Conservation (phyloP, 179 eudicot species). For the Camellia oleifera region DNA sequence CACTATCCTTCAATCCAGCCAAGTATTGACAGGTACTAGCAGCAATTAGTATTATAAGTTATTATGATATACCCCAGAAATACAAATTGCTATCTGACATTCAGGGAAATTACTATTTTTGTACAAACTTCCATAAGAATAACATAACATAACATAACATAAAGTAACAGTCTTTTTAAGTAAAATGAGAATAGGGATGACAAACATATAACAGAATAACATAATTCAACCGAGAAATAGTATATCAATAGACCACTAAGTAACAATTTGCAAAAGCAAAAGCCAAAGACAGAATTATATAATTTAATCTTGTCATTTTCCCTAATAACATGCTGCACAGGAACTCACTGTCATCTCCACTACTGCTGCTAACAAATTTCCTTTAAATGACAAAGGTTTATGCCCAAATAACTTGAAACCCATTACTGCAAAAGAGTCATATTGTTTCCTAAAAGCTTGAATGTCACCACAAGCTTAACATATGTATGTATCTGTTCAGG, state of each 20-base stretch:
- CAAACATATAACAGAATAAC: neutral
- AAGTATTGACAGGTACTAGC: neutral
- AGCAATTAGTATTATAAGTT: neutral
- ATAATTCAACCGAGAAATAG: neutral
- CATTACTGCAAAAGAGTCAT: neutral
- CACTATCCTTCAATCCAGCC: neutral
- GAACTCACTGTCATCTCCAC: neutral
- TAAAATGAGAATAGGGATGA: neutral
- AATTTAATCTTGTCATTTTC: neutral
- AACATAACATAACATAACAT: neutral
- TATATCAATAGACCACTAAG: neutral
- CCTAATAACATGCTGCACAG: neutral
- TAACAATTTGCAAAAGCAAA: constrained; percentile 1
- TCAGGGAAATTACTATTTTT: neutral
- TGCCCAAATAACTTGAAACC: neutral
- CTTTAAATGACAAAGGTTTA: neutral
- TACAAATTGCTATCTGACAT: neutral
- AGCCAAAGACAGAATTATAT: neutral
- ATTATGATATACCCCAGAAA: too few relatives aligned
- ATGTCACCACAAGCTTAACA: neutral
- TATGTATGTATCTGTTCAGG: neutral
- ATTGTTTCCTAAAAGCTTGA: neutral
- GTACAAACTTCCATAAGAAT: neutral
- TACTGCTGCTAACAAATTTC: neutral
- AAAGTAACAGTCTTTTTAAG: neutral